Base-by-base conservation (phyloP, 2,329 filamentous ascomycete species). In the Talaromyces sp. region DNA sequence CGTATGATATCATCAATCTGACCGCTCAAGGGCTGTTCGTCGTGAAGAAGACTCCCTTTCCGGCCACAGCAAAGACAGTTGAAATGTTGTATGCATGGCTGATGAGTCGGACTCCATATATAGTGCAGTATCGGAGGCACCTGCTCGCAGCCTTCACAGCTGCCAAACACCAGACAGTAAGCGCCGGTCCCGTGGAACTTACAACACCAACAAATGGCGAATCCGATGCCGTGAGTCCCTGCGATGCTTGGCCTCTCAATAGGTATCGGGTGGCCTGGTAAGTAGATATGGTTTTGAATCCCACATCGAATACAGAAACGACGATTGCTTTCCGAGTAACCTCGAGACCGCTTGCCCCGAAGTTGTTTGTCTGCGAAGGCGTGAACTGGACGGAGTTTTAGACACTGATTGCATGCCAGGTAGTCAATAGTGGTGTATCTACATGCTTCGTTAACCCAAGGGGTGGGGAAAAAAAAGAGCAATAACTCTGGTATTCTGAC, bases 251-350 rank as follows among this genome's bases (percentile, higher is more conserved):
- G 37, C 40, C 44, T 39, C 21, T 39, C 48, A 33, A 63, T 56
- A 2, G 48, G 48, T 18, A 60, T 63, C 23, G 60, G 31, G 25
- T 63, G 46, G 14, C 61, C 61, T 1, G 56, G 57, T 23, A 50
- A 31, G 28, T 64, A 64, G 11, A 64, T 61, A 44, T 61, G 58
- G 9, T 57, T 64, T 28, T 40, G 54, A 23, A 64, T 52, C n/a
- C 62, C 62, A 33, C 62, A 64, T 37, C 62, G 58, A 6, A 64
- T 31, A 46, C 62, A 64, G 54, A 61, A 61, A 8, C 62, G 58
- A 21, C 62, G 62, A n/a, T 12, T 25, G 23, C 25, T 64, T 6
- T 64, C 52, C 3, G 58, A 56, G 39, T 58, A 39, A 33, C 62
- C 62, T 25, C 59, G 50, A 31, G 33, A 28, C 21, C 62, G 62